A percentile compares a stretch with the other conserved stretches of the same genome.
These are phyloP conservation scores for Phytophthora cryptogea DNA, from an alignment of 352 stramenopile species.

Conservation along the genomic window DNA sequence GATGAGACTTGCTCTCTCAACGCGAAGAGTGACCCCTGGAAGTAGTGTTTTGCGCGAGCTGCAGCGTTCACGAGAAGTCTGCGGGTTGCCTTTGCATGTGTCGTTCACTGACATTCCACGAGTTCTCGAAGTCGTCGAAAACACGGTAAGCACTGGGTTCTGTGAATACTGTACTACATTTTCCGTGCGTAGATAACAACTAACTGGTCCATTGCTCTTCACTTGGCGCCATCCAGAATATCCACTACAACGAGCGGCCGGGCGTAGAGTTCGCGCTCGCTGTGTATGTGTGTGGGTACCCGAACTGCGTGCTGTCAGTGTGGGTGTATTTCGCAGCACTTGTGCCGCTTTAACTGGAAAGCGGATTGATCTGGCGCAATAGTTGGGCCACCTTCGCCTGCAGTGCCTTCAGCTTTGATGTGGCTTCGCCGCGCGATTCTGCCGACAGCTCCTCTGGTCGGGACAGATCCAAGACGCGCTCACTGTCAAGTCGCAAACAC, in stretches of 20 bases:
- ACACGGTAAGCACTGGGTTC: slow-evolving; percentile 56
- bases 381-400: slow-evolving; percentile 73
- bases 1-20: slow-evolving; percentile 28
- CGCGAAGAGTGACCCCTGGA: slow-evolving; percentile 12
- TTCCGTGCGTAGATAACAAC: slow-evolving; percentile 14
- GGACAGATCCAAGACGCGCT: slow-evolving; percentile 65
- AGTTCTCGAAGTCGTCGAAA: slow-evolving; percentile 83
- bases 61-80: slow-evolving; percentile 55
- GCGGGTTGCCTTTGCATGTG: slow-evolving; percentile 86
- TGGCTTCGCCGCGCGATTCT: slow-evolving; percentile 57
- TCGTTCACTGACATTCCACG: slow-evolving; percentile 87
- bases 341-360: slow-evolving; percentile 28
- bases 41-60: slow-evolving; percentile 35
- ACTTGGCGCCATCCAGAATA: slow-evolving; percentile 55
- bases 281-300: slow-evolving; percentile 86
- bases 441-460: slow-evolving; percentile 64
- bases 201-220: slow-evolving; percentile 17
- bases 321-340: slow-evolving; percentile 93
- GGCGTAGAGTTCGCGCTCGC: slow-evolving; percentile 92
- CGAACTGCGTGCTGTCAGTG: slow-evolving; percentile 89
- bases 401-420: slow-evolving; percentile 66
- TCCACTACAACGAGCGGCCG: slow-evolving; percentile 86
- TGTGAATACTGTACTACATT: slow-evolving; percentile 25
- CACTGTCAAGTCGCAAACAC: slow-evolving; percentile 65
- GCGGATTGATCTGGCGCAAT: slow-evolving; percentile 61